Percentiles rank a stretch among this genome's conserved stretches.
These are phyloP conservation scores for Austroboletus niveus DNA, from an alignment of 1,284 basidiomycete genomes.

Conservation along the genomic window DNA sequence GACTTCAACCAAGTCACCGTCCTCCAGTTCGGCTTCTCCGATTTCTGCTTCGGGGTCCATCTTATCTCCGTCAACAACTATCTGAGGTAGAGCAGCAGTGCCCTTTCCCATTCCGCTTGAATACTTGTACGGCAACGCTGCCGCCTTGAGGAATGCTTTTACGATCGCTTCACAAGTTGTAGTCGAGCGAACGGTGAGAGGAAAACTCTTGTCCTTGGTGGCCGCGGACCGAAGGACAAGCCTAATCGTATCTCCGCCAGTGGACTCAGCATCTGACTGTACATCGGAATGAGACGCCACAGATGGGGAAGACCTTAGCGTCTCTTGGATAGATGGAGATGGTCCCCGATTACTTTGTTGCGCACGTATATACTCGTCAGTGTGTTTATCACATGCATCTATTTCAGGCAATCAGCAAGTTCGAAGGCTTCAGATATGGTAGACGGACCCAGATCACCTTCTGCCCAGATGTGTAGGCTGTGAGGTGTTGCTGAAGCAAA, in stretches of 20 bases:
- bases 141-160: conserved; percentile 65
- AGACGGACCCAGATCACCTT: conserved; percentile 59
- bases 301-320: conserved; percentile 7
- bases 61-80: conserved; percentile 69
- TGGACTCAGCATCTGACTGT: conserved; percentile 42
- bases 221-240: conserved; percentile 57
- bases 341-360: conserved; percentile 33
- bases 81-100: conserved; percentile 38
- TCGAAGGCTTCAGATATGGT: neutral
- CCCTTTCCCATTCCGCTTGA: conserved; percentile 34
- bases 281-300: conserved; percentile 32
- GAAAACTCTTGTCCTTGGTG: conserved; percentile 49
- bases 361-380: conserved; percentile 58
- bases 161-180: conserved; percentile 74
- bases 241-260: conserved; percentile 54
- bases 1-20: conserved; percentile 74
- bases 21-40: conserved; percentile 64
- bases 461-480: conserved; percentile 61
- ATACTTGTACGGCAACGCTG: conserved; percentile 55
- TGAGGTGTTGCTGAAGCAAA: conserved; percentile 66
- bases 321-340: conserved; percentile 24
- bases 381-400: conserved; percentile 65
- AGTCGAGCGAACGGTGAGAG: conserved; percentile 65
- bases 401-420: conserved; percentile 12
- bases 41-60: conserved; percentile 57